Evolutionary conservation across 805 yeast species (phyloP).

Genomic region (Candida andamanensis): DNA sequence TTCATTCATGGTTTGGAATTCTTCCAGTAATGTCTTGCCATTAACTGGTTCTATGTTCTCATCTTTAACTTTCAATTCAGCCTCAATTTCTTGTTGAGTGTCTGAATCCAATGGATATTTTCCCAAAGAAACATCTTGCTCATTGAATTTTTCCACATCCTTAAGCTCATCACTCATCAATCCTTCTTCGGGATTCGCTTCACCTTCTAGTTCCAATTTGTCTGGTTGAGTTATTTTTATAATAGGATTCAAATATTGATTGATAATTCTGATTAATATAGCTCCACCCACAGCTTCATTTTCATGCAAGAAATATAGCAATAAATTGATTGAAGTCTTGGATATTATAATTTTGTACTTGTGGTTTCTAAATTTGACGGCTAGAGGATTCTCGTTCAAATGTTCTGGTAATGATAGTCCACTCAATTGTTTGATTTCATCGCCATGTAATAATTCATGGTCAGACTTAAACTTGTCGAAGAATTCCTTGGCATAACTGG

Average conservation of each 20-base stretch:
- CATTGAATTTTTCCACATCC: slow-evolving; percentile 58
- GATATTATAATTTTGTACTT: slow-evolving; percentile 74
- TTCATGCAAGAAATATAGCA: slow-evolving; percentile 83
- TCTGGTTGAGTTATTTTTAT: slow-evolving; percentile 40
- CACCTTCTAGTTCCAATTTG: slow-evolving; percentile 39
- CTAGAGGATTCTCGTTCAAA: slow-evolving; percentile 74
- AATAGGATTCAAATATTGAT: slow-evolving; percentile 66
- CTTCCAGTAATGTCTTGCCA: slow-evolving; percentile 36
- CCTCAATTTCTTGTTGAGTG: slow-evolving; percentile 75
- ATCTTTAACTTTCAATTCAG: slow-evolving; percentile 77
- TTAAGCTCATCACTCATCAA: slow-evolving; percentile 39
- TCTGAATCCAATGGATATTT: slow-evolving; percentile 83
- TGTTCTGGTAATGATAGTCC: slow-evolving; percentile 79
- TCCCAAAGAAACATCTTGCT: slow-evolving; percentile 75
- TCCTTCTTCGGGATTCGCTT: slow-evolving; percentile 49
- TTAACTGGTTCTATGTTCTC: slow-evolving; percentile 19
- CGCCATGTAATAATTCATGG: slow-evolving; percentile 69
- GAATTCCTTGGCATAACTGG: slow-evolving; percentile 63
- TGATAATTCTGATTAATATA: slow-evolving; percentile 75
- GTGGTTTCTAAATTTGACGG: slow-evolving; percentile 66
- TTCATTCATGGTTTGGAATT: slow-evolving; percentile 42
- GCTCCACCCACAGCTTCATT: slow-evolving; percentile 92
- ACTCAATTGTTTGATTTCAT: slow-evolving; percentile 66
- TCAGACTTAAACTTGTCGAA: slow-evolving; percentile 71
- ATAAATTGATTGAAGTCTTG: slow-evolving; percentile 76